Base-by-base conservation (phyloP, 1,284 basidiomycete species). In the Naganishia sp. region DNA sequence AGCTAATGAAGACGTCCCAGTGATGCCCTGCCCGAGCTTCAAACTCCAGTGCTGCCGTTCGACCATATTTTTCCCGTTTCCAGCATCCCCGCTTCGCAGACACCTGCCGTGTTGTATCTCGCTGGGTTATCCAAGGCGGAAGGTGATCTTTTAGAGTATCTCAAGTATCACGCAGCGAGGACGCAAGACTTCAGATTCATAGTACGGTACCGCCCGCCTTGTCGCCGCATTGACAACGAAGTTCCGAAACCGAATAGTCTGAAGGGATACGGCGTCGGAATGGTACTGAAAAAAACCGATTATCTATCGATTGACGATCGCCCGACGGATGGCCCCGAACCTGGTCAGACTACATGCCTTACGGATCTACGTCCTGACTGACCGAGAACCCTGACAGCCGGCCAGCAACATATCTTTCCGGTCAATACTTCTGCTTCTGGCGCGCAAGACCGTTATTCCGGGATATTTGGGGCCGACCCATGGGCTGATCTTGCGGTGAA, bases 271-370 rank as follows among this genome's bases (percentile, higher is more conserved):
- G 94, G 94, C 3, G 93, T 94, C 7, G 84, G 90, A 33, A 83
- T 99, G 64, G 92, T 96, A 72, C 80, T 99, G 72, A 99, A 99
- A 82, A 97, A 95, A 80, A 97, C 88, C 81, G 95, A 99, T 76
- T 99, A 99, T 75, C 85, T 98, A 16, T 93, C 90, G 2, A 83
- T 98, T 3, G 94, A 97, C 75, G 94, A 97, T 76, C 82, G 94
- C 55, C 75, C 63, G n/a, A 63, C 60, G 6, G 65, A 54, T 9
- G 36, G 13, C 13, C 36, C 4, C 36, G 36, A 39, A 13, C 6
- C 13, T 13, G 36, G 36, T 39, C 4, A 39, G 36, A 2, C 36
- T 9, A 9, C 13, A 39, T 39, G 13, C 7, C 36, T 9, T 39
- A 13, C 36, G 36, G 13, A 10, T 39, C 36, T 39, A 7, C 2